Evolutionary conservation across 352 stramenopile species (phyloP).

Genomic region (Pythium rhizo-oryzae): DNA sequence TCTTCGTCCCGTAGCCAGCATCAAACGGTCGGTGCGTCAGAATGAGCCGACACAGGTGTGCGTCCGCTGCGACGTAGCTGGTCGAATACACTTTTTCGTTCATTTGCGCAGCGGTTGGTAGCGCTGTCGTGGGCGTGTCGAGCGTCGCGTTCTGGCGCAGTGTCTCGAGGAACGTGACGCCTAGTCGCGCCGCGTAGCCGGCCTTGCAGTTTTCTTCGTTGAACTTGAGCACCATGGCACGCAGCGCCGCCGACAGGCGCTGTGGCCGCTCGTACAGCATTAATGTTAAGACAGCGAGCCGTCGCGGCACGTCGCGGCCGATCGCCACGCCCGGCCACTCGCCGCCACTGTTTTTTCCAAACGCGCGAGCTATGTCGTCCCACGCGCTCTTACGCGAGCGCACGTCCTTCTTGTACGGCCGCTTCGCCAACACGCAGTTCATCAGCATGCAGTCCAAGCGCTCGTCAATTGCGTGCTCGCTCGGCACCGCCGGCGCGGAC

Average conservation of each 20-base stretch:
- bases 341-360: not conserved
- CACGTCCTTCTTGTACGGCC: not conserved
- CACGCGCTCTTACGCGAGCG: not conserved
- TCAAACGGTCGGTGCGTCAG: not conserved
- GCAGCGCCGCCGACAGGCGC: not conserved
- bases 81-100: too few species aligned
- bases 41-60: not conserved
- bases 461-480: not conserved
- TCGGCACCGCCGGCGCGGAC: too few species aligned
- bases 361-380: not conserved
- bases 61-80: not conserved
- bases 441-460: not conserved
- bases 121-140: too few species aligned
- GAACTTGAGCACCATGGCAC: not conserved
- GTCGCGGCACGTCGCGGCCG: not conserved
- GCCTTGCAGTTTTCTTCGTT: slow-evolving; percentile 6
- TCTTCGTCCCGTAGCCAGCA: too few species aligned
- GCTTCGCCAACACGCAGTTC: not conserved
- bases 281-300: not conserved
- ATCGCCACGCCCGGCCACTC: not conserved
- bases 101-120: too few species aligned
- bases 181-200: not conserved
- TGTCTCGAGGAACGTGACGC: not conserved
- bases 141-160: not conserved
- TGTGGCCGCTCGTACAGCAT: not conserved